phyloP scores from a whole-genome alignment of 257 asterid genomes.

The Solanum piurae region DNA sequence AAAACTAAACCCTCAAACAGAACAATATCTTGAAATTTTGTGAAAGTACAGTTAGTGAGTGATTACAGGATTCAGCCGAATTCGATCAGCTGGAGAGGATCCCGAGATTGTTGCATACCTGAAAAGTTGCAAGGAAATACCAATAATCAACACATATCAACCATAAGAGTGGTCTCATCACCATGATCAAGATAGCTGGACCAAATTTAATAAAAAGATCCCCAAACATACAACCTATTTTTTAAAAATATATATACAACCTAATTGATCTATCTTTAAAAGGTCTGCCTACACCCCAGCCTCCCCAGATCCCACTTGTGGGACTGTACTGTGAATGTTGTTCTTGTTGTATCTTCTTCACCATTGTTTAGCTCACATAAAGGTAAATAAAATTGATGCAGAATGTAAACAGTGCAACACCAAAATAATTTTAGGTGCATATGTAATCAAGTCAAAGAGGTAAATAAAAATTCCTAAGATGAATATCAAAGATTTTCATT shows the following conservation, averaged over 20 bases:
- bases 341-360: neutral
- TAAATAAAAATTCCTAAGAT: neutral
- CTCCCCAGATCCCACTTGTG: neutral
- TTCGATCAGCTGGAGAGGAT: slow-evolving; percentile 50
- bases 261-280: neutral
- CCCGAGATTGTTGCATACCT: slow-evolving; percentile 94
- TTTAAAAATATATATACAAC: neutral
- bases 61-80: slow-evolving; percentile 68
- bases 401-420: neutral
- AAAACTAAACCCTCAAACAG: neutral
- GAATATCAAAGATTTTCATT: neutral
- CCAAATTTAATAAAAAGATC: neutral
- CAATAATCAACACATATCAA: neutral
- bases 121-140: slow-evolving; percentile 1
- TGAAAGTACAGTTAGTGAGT: neutral
- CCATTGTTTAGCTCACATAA: neutral
- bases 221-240: neutral
- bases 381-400: neutral
- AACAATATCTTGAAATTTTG: neutral
- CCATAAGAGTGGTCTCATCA: neutral
- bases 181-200: neutral
- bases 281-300: neutral
- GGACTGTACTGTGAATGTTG: neutral
- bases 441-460: neutral
- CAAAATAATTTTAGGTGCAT: neutral